These are phyloP conservation scores for Boletus tylopilopsis DNA, from an alignment of 768 basidiomycete genomes.

Conservation along the genomic window DNA sequence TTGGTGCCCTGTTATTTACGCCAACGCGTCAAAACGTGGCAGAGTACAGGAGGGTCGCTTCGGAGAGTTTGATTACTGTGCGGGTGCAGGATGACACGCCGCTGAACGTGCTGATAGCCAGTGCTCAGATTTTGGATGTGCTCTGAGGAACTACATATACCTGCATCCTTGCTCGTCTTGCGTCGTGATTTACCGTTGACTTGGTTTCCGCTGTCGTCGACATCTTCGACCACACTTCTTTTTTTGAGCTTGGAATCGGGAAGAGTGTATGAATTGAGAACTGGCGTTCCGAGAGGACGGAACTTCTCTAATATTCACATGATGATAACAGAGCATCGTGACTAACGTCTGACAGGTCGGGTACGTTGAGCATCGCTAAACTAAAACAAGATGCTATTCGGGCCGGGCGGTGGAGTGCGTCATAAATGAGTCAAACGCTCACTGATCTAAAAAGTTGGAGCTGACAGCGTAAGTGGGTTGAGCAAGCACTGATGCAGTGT, in stretches of 20 bases:
- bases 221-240: too few relatives aligned
- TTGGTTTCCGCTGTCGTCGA: too few relatives aligned
- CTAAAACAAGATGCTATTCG: background rate
- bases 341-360: background rate
- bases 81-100: background rate
- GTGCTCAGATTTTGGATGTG: background rate
- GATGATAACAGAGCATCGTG: background rate
- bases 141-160: too few relatives aligned
- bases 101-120: background rate
- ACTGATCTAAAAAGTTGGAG: too few relatives aligned
- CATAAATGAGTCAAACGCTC: background rate
- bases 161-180: too few relatives aligned
- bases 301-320: background rate
- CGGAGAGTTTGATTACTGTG: background rate
- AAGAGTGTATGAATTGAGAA: background rate
- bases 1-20: background rate
- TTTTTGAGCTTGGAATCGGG: background rate
- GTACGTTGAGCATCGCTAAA: background rate
- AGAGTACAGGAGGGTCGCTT: background rate
- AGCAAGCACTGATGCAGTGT: too few relatives aligned
- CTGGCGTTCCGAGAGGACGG: background rate
- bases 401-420: background rate
- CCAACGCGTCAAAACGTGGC: background rate
- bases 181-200: too few relatives aligned
- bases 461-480: too few relatives aligned